Conservation (phyloP, 169 alveolate species). For the Perkinsus olseni region DNA sequence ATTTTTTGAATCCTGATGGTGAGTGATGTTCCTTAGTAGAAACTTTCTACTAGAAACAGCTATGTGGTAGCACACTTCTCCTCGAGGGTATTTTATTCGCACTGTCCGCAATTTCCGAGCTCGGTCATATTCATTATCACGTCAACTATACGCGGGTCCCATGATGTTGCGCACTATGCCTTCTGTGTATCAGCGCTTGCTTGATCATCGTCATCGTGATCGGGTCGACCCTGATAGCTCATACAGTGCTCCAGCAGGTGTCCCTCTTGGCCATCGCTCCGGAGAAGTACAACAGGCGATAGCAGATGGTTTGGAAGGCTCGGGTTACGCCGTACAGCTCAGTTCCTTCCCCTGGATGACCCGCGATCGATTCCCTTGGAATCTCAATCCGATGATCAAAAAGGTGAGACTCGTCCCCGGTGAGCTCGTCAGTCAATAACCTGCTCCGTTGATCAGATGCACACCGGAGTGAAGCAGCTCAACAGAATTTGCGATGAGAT, state of each 20-base stretch:
- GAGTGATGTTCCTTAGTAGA: no score
- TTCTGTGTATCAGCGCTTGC: no score
- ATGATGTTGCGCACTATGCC: no score
- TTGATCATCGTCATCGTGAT: no score
- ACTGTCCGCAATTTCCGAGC: background rate
- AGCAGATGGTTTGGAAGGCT: background rate
- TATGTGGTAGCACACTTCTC: no score
- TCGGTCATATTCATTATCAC: no score
- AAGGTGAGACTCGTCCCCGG: background rate
- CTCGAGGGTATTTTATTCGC: background rate
- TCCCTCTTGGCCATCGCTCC: background rate
- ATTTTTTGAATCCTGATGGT: background rate
- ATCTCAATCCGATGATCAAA: background rate
- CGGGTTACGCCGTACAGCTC: background rate
- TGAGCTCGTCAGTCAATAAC: no score
- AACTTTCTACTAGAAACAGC: no score
- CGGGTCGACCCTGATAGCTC: background rate
- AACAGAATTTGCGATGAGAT: background rate
- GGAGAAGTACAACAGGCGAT: background rate
- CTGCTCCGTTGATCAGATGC: background rate
- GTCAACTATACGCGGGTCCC: no score
- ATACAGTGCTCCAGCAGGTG: background rate
- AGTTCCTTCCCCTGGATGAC: background rate
- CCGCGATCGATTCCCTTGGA: background rate
- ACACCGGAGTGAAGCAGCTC: background rate